A percentile compares a stretch with the other conserved stretches of the same genome.
Evolutionary conservation across 2,329 filamentous ascomycete species (phyloP).

Genomic region (Epichloe festucae): DNA sequence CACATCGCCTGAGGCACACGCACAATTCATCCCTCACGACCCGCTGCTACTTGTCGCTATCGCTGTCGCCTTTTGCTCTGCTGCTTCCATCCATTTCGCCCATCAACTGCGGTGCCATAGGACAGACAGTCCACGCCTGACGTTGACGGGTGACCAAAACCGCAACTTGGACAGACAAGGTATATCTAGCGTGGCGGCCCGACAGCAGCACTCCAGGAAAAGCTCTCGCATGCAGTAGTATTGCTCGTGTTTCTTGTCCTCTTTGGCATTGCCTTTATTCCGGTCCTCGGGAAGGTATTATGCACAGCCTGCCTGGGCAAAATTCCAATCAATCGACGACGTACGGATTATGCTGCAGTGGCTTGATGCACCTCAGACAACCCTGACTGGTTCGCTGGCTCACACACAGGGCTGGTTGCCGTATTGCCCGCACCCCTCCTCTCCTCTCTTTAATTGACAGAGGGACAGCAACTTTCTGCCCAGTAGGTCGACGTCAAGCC

Average conservation of each 20-base stretch:
- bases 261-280: not conserved
- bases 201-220: not conserved
- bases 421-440: not conserved
- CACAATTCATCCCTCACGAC: not conserved
- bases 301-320: not conserved
- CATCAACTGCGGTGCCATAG: not conserved
- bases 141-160: no score
- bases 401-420: slow-evolving; percentile 8
- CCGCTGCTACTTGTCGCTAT: not conserved
- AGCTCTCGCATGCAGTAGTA: not conserved
- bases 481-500: not conserved
- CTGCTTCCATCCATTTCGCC: not conserved
- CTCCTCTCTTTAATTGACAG: not conserved
- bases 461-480: not conserved
- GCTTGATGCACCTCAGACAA: slow-evolving; percentile 12
- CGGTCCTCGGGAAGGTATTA: not conserved
- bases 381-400: slow-evolving; percentile 12
- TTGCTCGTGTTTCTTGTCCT: not conserved
- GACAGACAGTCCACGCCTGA: not conserved
- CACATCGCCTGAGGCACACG: not conserved
- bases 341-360: slow-evolving; percentile 6
- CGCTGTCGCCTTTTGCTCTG: not conserved
- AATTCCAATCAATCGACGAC: slow-evolving; percentile 11
- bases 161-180: not conserved
- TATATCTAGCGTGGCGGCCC: slow-evolving; percentile 1